Conservation (phyloP, 176 grass and related monocot genomes). For the Zoysia pacifica region DNA sequence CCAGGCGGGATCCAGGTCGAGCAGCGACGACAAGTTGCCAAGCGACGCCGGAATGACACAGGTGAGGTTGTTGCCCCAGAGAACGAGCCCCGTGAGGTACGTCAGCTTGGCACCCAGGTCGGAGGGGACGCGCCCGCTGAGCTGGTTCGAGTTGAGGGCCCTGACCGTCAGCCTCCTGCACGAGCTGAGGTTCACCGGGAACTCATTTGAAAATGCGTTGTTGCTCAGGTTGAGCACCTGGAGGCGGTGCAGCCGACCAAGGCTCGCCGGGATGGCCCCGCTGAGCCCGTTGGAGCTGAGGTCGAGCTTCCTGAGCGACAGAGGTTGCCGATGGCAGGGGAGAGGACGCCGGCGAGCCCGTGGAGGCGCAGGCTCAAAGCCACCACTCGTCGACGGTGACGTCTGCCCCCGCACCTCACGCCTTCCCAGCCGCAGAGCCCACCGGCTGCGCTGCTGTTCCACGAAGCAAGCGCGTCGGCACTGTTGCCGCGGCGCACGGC, state of each 20-base stretch:
- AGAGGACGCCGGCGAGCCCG: not conserved
- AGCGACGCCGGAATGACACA: not conserved
- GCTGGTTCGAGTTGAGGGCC: rapidly evolving
- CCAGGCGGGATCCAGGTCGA: not conserved
- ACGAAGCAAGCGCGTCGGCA: not conserved
- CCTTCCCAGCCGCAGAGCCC: conserved; percentile 14
- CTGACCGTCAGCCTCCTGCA: not conserved
- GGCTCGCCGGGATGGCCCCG: conserved; percentile 9
- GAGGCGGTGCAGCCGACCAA: not conserved
- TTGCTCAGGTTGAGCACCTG: not conserved
- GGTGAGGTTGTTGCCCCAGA: not conserved
- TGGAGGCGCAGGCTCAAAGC: not conserved
- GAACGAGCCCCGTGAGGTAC: rapidly evolving
- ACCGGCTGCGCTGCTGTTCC: not conserved
- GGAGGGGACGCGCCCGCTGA: not conserved
- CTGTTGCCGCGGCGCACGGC: not conserved
- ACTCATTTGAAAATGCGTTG: not conserved
- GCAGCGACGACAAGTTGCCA: not conserved
- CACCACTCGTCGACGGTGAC: not conserved
- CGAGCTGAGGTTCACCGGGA: conserved; percentile 8
- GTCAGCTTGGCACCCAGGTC: not conserved
- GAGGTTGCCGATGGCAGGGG: not conserved
- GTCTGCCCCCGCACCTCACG: not conserved
- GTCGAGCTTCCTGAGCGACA: not conserved
- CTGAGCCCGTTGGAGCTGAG: not conserved